phyloP scores from a whole-genome alignment of 306 rosid species.

The Prunus padus region DNA sequence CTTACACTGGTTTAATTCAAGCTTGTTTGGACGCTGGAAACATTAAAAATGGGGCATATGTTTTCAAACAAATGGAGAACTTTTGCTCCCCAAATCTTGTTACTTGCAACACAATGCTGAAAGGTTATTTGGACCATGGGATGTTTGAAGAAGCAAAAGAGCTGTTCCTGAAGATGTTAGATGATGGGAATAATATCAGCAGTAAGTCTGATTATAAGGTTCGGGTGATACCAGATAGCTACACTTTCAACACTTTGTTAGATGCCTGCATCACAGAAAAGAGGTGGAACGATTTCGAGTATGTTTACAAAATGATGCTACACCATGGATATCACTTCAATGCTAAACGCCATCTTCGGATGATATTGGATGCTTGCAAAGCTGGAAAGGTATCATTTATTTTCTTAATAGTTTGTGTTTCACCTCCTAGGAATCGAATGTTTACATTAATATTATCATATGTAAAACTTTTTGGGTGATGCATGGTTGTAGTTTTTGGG shows the following conservation, averaged over 20 bases:
- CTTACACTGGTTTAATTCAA: slow-evolving; percentile 92
- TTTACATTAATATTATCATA: background rate
- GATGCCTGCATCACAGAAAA: slow-evolving; percentile 58
- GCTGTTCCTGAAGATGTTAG: slow-evolving; percentile 63
- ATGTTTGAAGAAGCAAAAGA: slow-evolving; percentile 72
- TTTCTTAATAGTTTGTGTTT: slow-evolving; percentile 1
- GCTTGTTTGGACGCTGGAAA: slow-evolving; percentile 73
- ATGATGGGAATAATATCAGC: slow-evolving; percentile 38
- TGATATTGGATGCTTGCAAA: slow-evolving; percentile 69
- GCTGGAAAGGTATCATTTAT: slow-evolving; percentile 67
- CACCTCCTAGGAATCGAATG: background rate
- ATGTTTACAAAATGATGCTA: slow-evolving; percentile 61
- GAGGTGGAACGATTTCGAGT: slow-evolving; percentile 73
- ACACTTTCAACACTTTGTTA: slow-evolving; percentile 78
- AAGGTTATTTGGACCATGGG: slow-evolving; percentile 67
- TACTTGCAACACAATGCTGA: slow-evolving; percentile 78
- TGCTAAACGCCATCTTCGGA: slow-evolving; percentile 82
- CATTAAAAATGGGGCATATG: slow-evolving; percentile 56
- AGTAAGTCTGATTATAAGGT: slow-evolving; percentile 43
- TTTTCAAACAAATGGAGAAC: slow-evolving; percentile 72
- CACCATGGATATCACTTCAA: slow-evolving; percentile 70
- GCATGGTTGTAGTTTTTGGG: background rate
- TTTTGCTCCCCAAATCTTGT: slow-evolving; percentile 86
- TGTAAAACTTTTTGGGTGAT: background rate
- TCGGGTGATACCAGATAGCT: slow-evolving; percentile 69